Percentiles rank a stretch among this genome's conserved stretches.
phyloP scores from a whole-genome alignment of 2,329 filamentous ascomycete genomes.

The Claviceps spartinae region DNA sequence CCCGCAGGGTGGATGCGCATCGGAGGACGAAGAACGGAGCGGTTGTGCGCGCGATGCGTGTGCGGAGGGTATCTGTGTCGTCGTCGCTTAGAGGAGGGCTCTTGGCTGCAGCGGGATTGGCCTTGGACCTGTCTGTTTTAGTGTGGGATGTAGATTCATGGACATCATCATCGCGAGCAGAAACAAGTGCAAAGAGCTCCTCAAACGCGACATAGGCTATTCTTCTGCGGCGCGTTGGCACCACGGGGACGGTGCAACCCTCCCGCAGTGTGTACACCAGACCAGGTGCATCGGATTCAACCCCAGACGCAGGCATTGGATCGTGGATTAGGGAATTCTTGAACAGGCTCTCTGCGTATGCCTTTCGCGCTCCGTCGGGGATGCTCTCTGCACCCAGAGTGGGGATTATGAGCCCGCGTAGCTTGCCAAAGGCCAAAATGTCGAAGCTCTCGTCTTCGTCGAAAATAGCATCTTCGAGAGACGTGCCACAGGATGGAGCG shows the following conservation, averaged over 20 bases:
- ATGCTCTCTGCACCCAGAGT: slow-evolving; percentile 53
- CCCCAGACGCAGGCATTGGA: slow-evolving; percentile 37
- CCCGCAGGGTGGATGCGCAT: slow-evolving; percentile 64
- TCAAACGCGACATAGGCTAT: slow-evolving; percentile 74
- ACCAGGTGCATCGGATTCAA: slow-evolving; percentile 35
- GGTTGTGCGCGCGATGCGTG: slow-evolving; percentile 58
- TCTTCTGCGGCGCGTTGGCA: slow-evolving; percentile 48
- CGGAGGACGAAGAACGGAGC: slow-evolving; percentile 75
- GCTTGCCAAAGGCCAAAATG: slow-evolving; percentile 54
- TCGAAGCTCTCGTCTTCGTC: slow-evolving; percentile 68
- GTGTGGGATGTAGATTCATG: no score
- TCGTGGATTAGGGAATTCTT: slow-evolving; percentile 67
- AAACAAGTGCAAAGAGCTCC: slow-evolving; percentile 60
- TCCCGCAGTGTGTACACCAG: slow-evolving; percentile 54
- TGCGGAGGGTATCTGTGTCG: slow-evolving; percentile 22
- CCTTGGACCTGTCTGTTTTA: not conserved
- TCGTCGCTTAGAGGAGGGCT: not conserved
- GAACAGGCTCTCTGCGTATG: slow-evolving; percentile 68
- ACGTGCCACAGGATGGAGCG: slow-evolving; percentile 41
- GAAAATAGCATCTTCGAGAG: slow-evolving; percentile 34
- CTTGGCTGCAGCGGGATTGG: not conserved
- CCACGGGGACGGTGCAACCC: slow-evolving; percentile 58
- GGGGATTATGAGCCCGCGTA: slow-evolving; percentile 62
- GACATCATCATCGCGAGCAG: slow-evolving; percentile 20
- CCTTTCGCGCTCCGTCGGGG: slow-evolving; percentile 50